Evolutionary conservation across 2,329 filamentous ascomycete species (phyloP).

Genomic region (Mycosphaerella sp.): DNA sequence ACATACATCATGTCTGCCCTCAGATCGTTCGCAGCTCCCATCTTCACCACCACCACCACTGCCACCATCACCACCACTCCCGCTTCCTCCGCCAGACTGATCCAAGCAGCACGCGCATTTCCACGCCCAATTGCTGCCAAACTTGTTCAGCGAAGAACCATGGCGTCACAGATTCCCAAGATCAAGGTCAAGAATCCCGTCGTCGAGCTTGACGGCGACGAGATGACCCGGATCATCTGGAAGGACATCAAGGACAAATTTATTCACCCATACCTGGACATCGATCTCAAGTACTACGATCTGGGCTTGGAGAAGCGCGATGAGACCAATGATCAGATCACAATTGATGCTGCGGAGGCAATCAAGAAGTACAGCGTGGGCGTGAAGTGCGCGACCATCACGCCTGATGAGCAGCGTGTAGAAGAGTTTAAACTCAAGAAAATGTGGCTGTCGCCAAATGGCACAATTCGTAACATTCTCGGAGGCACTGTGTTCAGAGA

Average conservation of each 20-base stretch:
- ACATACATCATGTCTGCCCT: slow-evolving; percentile 23
- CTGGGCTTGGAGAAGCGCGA: slow-evolving; percentile 87
- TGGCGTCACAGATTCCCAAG: slow-evolving; percentile 56
- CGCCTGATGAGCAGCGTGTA: slow-evolving; percentile 90
- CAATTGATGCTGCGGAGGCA: slow-evolving; percentile 86
- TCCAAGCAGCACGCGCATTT: slow-evolving; percentile 25
- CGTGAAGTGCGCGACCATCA: slow-evolving; percentile 99
- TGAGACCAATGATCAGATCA: slow-evolving; percentile 94
- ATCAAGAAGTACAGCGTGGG: slow-evolving; percentile 99
- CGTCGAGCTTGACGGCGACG: slow-evolving; percentile 89
- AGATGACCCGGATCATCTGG: slow-evolving; percentile 99
- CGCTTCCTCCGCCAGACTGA: slow-evolving; percentile 15
- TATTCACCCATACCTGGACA: slow-evolving; percentile 90
- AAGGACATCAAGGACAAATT: slow-evolving; percentile 99
- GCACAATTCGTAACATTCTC: slow-evolving; percentile 65
- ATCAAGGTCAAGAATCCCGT: slow-evolving; percentile 99
- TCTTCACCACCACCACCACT: slow-evolving; percentile 12
- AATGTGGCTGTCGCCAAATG: slow-evolving; percentile 99
- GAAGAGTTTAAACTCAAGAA: slow-evolving; percentile 99
- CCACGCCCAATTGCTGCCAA: slow-evolving; percentile 31
- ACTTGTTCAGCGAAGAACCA: slow-evolving; percentile 34
- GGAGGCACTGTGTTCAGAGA: slow-evolving; percentile 98
- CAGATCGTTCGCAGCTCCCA: slow-evolving; percentile 10
- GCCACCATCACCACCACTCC: slow-evolving; percentile 12
- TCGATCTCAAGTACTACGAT: slow-evolving; percentile 71